Evolutionary conservation across 2,329 filamentous ascomycete species (phyloP).

Genomic region (Colletotrichum lindemuthianum): DNA sequence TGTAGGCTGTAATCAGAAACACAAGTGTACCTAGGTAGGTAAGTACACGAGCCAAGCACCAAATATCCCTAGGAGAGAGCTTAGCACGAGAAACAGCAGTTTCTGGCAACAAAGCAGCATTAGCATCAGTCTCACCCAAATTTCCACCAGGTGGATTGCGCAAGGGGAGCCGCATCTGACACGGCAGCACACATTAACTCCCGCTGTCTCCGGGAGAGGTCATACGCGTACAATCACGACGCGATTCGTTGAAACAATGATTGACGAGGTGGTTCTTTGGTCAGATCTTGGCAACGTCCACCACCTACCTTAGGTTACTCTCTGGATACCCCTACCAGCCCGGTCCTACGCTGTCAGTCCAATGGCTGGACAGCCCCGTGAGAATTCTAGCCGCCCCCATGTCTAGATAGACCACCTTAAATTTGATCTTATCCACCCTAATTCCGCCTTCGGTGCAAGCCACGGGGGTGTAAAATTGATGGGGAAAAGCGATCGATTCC

Average conservation of each 20-base stretch:
- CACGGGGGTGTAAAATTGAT: slow-evolving; percentile 27
- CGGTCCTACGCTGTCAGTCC: too few relatives aligned
- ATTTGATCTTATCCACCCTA: slow-evolving; percentile 29
- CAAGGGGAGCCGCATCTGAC: not conserved
- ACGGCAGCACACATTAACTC: slow-evolving; percentile 3
- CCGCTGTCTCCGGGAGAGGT: slow-evolving; percentile 4
- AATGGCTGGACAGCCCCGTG: slow-evolving; percentile 11
- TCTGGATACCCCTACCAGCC: too few relatives aligned
- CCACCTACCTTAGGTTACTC: too few relatives aligned
- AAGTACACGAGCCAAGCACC: not conserved
- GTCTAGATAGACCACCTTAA: not conserved
- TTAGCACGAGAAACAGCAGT: not conserved
- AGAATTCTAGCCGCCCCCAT: slow-evolving; percentile 9
- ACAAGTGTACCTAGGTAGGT: not conserved
- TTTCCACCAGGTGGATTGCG: slow-evolving; percentile 16
- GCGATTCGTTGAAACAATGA: slow-evolving; percentile 12
- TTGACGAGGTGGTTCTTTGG: not conserved
- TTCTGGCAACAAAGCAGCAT: too few relatives aligned
- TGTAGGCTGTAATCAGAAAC: slow-evolving; percentile 10
- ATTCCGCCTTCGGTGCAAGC: slow-evolving; percentile 29
- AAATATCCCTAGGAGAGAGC: not conserved
- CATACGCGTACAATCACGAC: slow-evolving; percentile 8
- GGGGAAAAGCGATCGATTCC: slow-evolving; percentile 13
- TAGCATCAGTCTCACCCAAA: not conserved
- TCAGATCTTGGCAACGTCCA: too few relatives aligned